phyloP scores from a whole-genome alignment of 2,329 filamentous ascomycete genomes.

The Apiospora aurea region DNA sequence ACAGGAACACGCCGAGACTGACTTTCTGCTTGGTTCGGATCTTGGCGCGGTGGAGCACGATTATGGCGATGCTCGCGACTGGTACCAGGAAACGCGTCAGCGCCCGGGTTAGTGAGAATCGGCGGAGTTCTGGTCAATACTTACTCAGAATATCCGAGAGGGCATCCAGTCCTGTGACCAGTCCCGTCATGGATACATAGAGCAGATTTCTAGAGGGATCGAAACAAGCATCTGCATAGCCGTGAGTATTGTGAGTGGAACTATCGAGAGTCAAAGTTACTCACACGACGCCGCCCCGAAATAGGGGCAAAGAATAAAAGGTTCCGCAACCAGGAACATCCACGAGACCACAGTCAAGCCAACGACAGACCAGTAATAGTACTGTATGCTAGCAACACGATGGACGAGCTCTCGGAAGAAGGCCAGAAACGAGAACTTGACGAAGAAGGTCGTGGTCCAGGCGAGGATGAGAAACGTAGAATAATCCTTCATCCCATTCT shows the following conservation, averaged over 20 bases:
- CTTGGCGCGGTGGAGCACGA: conserved; percentile 31
- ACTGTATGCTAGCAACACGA: conserved; percentile 32
- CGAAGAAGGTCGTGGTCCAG: conserved; percentile 34
- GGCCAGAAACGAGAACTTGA: conserved; percentile 35
- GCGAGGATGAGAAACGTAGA: conserved; percentile 31
- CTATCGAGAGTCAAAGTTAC: background rate
- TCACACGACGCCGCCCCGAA: conserved; percentile 31
- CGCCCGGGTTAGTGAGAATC: background rate
- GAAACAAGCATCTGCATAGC: conserved; percentile 30
- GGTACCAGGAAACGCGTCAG: background rate
- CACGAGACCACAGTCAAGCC: conserved; percentile 31
- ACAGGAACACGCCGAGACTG: conserved; percentile 33
- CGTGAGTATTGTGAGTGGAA: background rate
- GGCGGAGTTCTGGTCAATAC: background rate
- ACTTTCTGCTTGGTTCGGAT: conserved; percentile 30
- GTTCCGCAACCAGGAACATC: conserved; percentile 32
- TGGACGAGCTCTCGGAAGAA: conserved; percentile 33
- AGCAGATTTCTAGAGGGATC: background rate
- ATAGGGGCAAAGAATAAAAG: conserved; percentile 35
- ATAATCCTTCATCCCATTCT: background rate
- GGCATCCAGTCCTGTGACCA: conserved; percentile 33
- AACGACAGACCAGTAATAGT: conserved; percentile 35
- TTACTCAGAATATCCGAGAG: conserved; percentile 33
- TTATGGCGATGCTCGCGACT: conserved; percentile 36
- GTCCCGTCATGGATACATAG: conserved; percentile 30